phyloP scores from a whole-genome alignment of 495 filamentous ascomycete genomes.

The Tuber melanosporum region DNA sequence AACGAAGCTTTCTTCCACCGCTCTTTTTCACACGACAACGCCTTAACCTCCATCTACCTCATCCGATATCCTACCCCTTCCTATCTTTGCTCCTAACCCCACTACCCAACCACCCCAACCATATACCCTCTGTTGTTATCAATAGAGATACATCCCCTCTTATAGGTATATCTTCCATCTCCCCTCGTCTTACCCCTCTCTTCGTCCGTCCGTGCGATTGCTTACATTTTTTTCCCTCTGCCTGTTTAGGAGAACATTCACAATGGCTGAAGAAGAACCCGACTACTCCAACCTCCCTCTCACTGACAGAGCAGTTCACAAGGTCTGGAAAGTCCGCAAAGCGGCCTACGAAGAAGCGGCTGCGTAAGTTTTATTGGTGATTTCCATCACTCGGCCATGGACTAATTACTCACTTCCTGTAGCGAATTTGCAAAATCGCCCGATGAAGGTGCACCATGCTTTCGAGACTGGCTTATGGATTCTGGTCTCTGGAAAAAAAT shows the following conservation, averaged over 20 bases:
- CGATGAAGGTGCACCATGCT: slow-evolving; percentile 79
- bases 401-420: slow-evolving; percentile 8
- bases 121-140: slow-evolving; percentile 3
- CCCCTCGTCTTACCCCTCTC: slow-evolving; percentile 25
- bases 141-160: slow-evolving; percentile 5
- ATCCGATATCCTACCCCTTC: not conserved
- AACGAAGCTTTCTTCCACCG: not conserved
- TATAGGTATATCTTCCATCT: slow-evolving; percentile 10
- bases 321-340: slow-evolving; percentile 98
- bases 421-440: slow-evolving; percentile 67
- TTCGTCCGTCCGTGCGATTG: slow-evolving; percentile 5
- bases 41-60: not conserved
- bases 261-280: slow-evolving; percentile 42
- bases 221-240: slow-evolving; percentile 5
- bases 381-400: not conserved
- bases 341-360: slow-evolving; percentile 83
- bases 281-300: slow-evolving; percentile 42
- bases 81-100: not conserved
- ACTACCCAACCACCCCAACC: slow-evolving; percentile 2
- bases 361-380: slow-evolving; percentile 25
- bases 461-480: slow-evolving; percentile 79
- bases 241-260: slow-evolving; percentile 14
- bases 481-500: slow-evolving; percentile 83
- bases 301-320: slow-evolving; percentile 43
- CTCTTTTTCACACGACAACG: not conserved